Evolutionary conservation across 306 rosid genomes (phyloP), one percentile per base, ranked within the genome.

Genomic region (Ziziphus jujuba): DNA sequence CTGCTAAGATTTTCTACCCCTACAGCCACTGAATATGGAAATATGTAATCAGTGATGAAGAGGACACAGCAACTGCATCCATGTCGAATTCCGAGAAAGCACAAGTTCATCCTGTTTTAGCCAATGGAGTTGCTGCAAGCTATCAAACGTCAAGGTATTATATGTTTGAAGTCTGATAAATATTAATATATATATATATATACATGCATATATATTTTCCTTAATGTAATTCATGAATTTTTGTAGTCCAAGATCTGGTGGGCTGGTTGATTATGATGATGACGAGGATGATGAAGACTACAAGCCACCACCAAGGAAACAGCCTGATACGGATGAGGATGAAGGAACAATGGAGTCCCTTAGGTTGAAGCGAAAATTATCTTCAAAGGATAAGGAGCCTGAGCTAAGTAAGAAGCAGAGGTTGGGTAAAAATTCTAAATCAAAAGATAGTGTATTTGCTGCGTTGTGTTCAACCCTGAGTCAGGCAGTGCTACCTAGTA

Each of bases 261-360:
- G 91, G 70, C 84, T 92, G 72, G 98, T 92, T 51, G 98, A 92
- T 63, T 92, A 92, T 63, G 98, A 85, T 25, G 98, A 92, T 57
- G 98, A 92, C 43, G 98, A 91, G 77, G 98, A 92, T 7, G 97
- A 92, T 62, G 92, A 87, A 68, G 96, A 89, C 80, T 92, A 89
- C 79, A 84, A 66, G 38, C 98, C 98, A 71, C 98, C 97, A 0
- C 90, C 87, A 51, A 87, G 75, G 83, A 92, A 89, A 84, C 88
- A 87, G 67, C 75, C 77, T 20, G 89, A 81, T 31, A 55, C 86
- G 2, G 96, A 84, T 34, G 95, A 92, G 55, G 96, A 89, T 73
- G 98, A 87, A 44, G 97, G 82, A 72, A 72, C 87, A 62, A 65
- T 86, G 84, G 96, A 89, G 69, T 79, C 91, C 70, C 83, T 85